Percentiles rank a stretch among this genome's conserved stretches.
phyloP scores from a whole-genome alignment of 495 filamentous ascomycete species.

The Acidiella bohemica region DNA sequence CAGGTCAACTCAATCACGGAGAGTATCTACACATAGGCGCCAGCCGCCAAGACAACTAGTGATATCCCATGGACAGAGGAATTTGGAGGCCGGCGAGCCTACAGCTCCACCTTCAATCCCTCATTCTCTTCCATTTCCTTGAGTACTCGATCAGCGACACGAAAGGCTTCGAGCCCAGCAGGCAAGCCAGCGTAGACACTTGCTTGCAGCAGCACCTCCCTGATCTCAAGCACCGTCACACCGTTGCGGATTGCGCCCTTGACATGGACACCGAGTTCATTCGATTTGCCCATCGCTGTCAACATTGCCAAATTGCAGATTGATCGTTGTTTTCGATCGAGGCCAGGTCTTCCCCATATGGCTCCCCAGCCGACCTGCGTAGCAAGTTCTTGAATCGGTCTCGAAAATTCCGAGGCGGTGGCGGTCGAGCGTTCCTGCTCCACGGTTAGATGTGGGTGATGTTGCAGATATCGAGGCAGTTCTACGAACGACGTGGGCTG shows the following conservation, averaged over 20 bases:
- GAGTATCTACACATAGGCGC: slow-evolving; percentile 43
- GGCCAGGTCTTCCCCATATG: slow-evolving; percentile 40
- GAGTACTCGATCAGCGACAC: slow-evolving; percentile 23
- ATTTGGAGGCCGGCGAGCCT: no score
- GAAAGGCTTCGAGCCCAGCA: slow-evolving; percentile 40
- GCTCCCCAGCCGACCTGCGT: slow-evolving; percentile 42
- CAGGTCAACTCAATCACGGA: slow-evolving; percentile 61
- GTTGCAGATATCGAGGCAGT: no score
- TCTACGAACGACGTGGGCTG: not conserved
- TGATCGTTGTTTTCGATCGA: slow-evolving; percentile 39
- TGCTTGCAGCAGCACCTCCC: slow-evolving; percentile 39
- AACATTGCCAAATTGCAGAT: slow-evolving; percentile 42
- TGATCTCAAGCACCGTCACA: slow-evolving; percentile 38
- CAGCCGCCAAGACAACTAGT: no score
- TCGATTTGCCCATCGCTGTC: slow-evolving; percentile 36
- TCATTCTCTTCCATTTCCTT: slow-evolving; percentile 20
- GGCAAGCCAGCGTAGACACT: slow-evolving; percentile 43
- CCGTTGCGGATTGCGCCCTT: slow-evolving; percentile 42
- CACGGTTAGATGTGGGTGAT: no score
- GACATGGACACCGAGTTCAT: slow-evolving; percentile 39
- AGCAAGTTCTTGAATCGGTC: slow-evolving; percentile 38
- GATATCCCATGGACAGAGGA: no score
- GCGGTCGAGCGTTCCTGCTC: slow-evolving; percentile 31
- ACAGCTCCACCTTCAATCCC: slow-evolving; percentile 3
- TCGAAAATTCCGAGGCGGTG: slow-evolving; percentile 33